A percentile compares a stretch with the other conserved stretches of the same genome.
Evolutionary conservation across 352 stramenopile species (phyloP).

Genomic region (Phytophthora litchii): DNA sequence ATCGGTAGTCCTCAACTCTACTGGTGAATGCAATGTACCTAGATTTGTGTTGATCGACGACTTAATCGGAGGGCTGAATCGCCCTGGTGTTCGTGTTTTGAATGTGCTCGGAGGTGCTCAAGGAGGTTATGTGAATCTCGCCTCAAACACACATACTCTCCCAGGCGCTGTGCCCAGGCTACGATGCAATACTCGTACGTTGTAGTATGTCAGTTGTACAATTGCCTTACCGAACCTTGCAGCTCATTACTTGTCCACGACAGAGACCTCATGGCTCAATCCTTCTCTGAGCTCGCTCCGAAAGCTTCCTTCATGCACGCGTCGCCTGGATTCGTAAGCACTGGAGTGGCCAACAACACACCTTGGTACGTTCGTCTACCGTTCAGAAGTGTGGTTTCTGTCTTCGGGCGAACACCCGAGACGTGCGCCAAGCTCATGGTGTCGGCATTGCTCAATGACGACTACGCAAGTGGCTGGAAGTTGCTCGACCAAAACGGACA

Average conservation of each 20-base stretch:
- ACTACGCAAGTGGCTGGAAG: constrained; percentile 18
- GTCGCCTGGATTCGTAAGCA: constrained; percentile 11
- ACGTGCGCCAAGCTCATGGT: constrained; percentile 13
- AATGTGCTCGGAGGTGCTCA: constrained; percentile 13
- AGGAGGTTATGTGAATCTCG: constrained; percentile 10
- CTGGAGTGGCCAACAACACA: not conserved
- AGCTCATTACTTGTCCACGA: not conserved
- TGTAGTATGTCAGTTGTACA: not conserved
- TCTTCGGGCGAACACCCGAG: constrained; percentile 6
- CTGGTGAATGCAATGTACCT: not conserved
- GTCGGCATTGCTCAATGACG: constrained; percentile 9
- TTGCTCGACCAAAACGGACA: constrained; percentile 10
- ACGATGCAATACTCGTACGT: constrained; percentile 21
- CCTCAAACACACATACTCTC: constrained; percentile 16
- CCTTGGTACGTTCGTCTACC: constrained; percentile 15
- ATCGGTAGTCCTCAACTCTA: not conserved
- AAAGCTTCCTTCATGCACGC: constrained; percentile 22
- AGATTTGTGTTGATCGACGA: constrained; percentile 26
- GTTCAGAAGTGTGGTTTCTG: constrained; percentile 1
- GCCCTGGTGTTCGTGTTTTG: constrained; percentile 16
- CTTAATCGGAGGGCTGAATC: constrained; percentile 16
- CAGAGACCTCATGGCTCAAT: constrained; percentile 23
- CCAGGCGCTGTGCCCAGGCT: constrained; percentile 4
- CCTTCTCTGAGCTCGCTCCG: constrained; percentile 16
- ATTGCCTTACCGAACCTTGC: too few relatives aligned